Conservation (phyloP, 2,329 filamentous ascomycete genomes). For the Gremmenia infestans region DNA sequence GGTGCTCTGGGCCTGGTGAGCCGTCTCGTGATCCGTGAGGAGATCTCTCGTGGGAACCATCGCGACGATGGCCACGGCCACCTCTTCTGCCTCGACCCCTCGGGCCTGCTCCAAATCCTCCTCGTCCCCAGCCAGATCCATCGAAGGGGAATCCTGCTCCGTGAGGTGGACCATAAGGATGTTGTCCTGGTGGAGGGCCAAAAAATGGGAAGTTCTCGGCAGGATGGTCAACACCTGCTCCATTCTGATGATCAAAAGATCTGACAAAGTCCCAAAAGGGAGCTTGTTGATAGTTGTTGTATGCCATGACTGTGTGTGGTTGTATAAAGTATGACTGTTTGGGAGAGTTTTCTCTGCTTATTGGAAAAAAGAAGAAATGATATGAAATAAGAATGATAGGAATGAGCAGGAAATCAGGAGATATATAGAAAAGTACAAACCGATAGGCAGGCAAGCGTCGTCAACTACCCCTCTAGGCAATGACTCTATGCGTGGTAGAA, state of each 20-base stretch:
- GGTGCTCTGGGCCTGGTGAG: conserved; percentile 2
- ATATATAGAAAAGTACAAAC: conserved; percentile 15
- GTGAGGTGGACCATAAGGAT: conserved; percentile 11
- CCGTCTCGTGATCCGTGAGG: conserved; percentile 7
- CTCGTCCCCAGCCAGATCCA: conserved; percentile 17
- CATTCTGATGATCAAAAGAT: conserved; percentile 21
- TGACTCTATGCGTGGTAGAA: conserved; percentile 10
- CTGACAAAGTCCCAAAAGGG: conserved; percentile 29
- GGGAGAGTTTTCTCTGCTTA: conserved; percentile 6
- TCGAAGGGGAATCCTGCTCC: conserved; percentile 17
- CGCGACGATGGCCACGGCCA: conserved; percentile 16
- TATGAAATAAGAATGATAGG: conserved; percentile 10
- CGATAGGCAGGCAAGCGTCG: conserved; percentile 1
- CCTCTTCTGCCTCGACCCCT: conserved; percentile 15
- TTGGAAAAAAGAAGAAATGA: neutral
- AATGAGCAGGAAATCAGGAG: conserved; percentile 5
- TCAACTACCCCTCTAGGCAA: conserved; percentile 1
- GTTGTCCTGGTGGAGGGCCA: conserved; percentile 7
- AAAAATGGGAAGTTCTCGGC: conserved; percentile 11
- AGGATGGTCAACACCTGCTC: conserved; percentile 28
- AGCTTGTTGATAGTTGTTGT: conserved; percentile 26
- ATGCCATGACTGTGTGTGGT: conserved; percentile 22
- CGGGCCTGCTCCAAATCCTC: conserved; percentile 17
- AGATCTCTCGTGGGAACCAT: conserved; percentile 7
- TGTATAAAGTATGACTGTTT: conserved; percentile 10